Base-by-base conservation (phyloP, 805 yeast species). In the Ogataea pini region DNA sequence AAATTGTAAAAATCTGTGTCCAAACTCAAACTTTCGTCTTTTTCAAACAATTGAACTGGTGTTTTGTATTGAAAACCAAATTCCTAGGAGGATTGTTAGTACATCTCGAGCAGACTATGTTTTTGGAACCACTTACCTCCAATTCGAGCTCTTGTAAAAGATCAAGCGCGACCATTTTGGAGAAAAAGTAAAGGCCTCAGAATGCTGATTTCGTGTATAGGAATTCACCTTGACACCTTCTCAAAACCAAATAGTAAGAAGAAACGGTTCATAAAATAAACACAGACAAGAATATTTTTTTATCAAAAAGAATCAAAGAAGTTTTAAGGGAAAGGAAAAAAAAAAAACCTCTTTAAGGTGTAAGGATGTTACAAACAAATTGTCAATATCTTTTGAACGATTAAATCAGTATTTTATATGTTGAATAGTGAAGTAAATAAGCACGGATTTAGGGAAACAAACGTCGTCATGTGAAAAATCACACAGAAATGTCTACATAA, bases 401-500 rank as follows among this genome's bases (percentile, higher is more conserved):
- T 22, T 22, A 31, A 17, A 33, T 17, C 36, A 32, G 36, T 18
- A 12, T 20, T n/a, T 22, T 22, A 37, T 24, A 37, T n/a, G 24
- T 41, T 24, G 20, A 37, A 40, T 3, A 29, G 44, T 41, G 44
- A 31, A 31, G 28, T 31, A 28, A 28, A 20, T 32, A 19, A 38
- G 40, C 45, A 42, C 47, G 42, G 40, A 17, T 29, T 29, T 14
- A 42, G 25, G 46, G 32, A 20, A 9, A 31, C 28, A 41, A 31
- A 49, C 18, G 42, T 41, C 42, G 41, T 39, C 25, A n/a, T n/a
- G n/a, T n/a, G 12, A 19, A 17, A 13, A 8, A 39, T 16, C 32
- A 10, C 16, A 37, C 14, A 12, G 17, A 42, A 16, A 27, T 38
- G 36, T 20, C 45, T 80, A 94, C 99, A 94, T 94, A 76, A 94